These are phyloP conservation scores for Simmondsia chinensis DNA, from an alignment of 148 eudicot species.

Conservation along the genomic window DNA sequence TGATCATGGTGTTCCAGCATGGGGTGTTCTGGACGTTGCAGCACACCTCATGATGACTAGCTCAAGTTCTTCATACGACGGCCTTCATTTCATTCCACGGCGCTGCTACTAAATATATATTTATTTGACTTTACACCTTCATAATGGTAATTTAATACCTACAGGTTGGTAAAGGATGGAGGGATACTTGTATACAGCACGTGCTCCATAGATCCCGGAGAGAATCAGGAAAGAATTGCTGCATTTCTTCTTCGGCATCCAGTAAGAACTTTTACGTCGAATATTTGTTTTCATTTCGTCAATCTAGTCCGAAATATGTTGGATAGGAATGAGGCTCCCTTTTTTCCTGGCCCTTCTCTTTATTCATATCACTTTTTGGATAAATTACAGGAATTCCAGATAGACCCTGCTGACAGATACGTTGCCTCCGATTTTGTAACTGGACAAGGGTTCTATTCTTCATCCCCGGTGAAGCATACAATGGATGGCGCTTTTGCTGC, in stretches of 20 bases:
- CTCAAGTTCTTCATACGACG: no score
- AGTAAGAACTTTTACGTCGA: constrained; percentile 18
- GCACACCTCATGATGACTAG: no score
- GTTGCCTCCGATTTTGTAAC: constrained; percentile 53
- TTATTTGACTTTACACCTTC: no score
- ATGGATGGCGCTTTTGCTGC: constrained; percentile 98
- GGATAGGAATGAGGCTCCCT: no score
- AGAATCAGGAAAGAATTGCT: constrained; percentile 80
- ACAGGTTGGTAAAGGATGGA: constrained; percentile 73
- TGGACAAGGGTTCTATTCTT: constrained; percentile 61
- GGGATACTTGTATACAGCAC: constrained; percentile 91
- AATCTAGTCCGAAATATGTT: background rate
- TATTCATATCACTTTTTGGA: constrained; percentile 4
- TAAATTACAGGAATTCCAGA: constrained; percentile 51
- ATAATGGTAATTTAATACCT: background rate
- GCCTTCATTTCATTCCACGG: no score
- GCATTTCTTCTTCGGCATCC: constrained; percentile 81
- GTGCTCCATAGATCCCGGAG: constrained; percentile 89
- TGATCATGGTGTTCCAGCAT: no score
- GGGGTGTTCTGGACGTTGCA: no score
- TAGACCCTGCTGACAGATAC: constrained; percentile 55
- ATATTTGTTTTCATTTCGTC: background rate
- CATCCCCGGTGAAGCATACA: constrained; percentile 77
- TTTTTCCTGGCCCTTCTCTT: background rate
- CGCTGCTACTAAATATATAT: no score